Evolutionary conservation across 108 stramenopile genomes (phyloP).

Genomic region (Nitzschia putrida): DNA sequence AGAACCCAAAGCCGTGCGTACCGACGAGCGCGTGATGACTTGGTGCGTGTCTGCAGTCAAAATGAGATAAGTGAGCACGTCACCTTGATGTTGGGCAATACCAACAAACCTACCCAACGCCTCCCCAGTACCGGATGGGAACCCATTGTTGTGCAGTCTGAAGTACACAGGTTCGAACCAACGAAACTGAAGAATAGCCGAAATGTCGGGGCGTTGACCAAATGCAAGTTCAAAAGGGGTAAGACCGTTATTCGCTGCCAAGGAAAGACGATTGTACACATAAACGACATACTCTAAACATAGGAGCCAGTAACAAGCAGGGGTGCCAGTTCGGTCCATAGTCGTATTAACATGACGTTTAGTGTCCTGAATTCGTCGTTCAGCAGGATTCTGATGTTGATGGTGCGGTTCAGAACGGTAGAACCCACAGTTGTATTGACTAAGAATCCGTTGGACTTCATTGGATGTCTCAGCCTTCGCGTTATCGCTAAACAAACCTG

Average conservation of each 20-base stretch:
- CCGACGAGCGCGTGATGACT: slow-evolving; percentile 11
- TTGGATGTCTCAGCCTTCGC: slow-evolving; percentile 24
- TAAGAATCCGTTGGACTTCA: slow-evolving; percentile 9
- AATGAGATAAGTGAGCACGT: slow-evolving; percentile 6
- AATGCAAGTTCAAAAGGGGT: slow-evolving; percentile 4
- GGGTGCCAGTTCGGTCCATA: slow-evolving; percentile 32
- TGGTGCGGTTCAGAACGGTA: slow-evolving; percentile 26
- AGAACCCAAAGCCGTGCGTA: slow-evolving; percentile 2
- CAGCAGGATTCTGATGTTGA: slow-evolving; percentile 34
- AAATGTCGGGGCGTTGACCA: slow-evolving; percentile 25
- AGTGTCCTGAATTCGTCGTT: slow-evolving; percentile 4
- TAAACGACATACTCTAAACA: slow-evolving; percentile 18
- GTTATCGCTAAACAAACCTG: slow-evolving; percentile 19
- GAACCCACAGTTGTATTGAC: slow-evolving; percentile 4
- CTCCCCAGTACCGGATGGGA: slow-evolving; percentile 1
- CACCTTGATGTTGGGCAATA: slow-evolving; percentile 18
- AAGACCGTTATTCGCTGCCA: not conserved
- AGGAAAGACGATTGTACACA: slow-evolving; percentile 14
- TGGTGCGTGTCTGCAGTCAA: slow-evolving; percentile 14
- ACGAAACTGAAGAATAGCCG: slow-evolving; percentile 12
- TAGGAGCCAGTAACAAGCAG: slow-evolving; percentile 25
- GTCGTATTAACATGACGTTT: slow-evolving; percentile 15
- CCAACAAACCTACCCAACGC: slow-evolving; percentile 19
- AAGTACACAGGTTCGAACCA: slow-evolving; percentile 35
- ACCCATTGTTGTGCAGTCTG: not conserved